phyloP scores from a whole-genome alignment of 2,329 filamentous ascomycete genomes.

The Penicillium sp. region DNA sequence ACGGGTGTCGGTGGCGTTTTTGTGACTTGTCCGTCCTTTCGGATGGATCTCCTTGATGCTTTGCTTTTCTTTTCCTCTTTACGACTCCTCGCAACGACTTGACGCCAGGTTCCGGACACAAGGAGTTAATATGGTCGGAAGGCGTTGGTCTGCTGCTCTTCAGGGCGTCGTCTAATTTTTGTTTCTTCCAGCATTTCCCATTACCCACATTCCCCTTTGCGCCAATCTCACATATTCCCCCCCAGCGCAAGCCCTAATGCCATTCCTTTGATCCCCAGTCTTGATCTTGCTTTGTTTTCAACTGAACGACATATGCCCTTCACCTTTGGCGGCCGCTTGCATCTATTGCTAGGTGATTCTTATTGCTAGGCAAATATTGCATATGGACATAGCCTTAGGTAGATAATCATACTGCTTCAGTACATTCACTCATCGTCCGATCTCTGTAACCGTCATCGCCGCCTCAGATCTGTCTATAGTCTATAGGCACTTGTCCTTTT shows the following conservation, averaged over 20 bases:
- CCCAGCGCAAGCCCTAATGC: conserved; percentile 13
- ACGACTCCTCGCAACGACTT: conserved; percentile 19
- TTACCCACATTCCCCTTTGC: conserved; percentile 6
- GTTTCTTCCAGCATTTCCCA: conserved; percentile 4
- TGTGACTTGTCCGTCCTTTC: too few species aligned
- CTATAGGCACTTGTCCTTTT: too few species aligned
- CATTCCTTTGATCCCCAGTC: conserved; percentile 15
- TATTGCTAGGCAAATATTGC: conserved; percentile 12
- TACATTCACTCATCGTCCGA: background rate
- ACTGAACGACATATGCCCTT: conserved; percentile 13
- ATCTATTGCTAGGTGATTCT: conserved; percentile 24
- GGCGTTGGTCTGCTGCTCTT: conserved; percentile 17
- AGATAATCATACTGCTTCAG: conserved; percentile 5
- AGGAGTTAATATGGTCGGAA: conserved; percentile 14
- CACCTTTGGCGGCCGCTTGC: conserved; percentile 8
- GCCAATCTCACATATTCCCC: background rate
- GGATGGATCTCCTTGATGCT: conserved; percentile 5
- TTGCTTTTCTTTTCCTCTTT: conserved; percentile 6
- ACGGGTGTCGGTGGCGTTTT: too few species aligned
- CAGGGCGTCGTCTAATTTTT: conserved; percentile 12
- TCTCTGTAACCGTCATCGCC: too few species aligned
- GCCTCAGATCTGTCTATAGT: too few species aligned
- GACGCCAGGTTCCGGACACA: conserved; percentile 18
- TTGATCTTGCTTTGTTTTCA: conserved; percentile 9
- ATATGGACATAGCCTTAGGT: conserved; percentile 13